Evolutionary conservation across 805 yeast genomes (phyloP).

Genomic region (Nakazawaea peltata): DNA sequence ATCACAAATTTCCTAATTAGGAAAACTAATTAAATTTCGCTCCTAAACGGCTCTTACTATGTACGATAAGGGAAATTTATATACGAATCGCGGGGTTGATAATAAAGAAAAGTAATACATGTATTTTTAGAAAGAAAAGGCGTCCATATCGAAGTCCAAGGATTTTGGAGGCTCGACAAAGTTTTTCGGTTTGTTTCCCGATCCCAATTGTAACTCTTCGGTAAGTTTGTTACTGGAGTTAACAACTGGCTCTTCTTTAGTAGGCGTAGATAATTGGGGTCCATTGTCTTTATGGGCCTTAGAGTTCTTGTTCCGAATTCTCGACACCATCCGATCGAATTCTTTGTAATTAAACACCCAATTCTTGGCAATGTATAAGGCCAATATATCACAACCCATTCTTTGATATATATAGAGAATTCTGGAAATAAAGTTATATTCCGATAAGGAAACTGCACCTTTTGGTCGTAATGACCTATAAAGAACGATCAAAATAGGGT

Average conservation of each 20-base stretch:
- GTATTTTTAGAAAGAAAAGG: slow-evolving; percentile 59
- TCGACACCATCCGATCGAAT: too few relatives aligned
- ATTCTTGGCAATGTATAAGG: slow-evolving; percentile 49
- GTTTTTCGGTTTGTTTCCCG: background rate
- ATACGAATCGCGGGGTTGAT: slow-evolving; percentile 1
- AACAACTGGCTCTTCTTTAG: background rate
- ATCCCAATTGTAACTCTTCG: slow-evolving; percentile 3
- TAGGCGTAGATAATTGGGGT: too few relatives aligned
- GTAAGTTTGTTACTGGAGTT: background rate
- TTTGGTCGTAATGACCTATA: slow-evolving; percentile 52
- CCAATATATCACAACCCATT: slow-evolving; percentile 88
- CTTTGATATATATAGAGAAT: slow-evolving; percentile 63
- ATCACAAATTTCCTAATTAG: slow-evolving; percentile 5
- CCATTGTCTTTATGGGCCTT: too few relatives aligned
- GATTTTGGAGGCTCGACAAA: slow-evolving; percentile 21
- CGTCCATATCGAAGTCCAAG: slow-evolving; percentile 72
- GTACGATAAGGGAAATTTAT: too few relatives aligned
- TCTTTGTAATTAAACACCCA: slow-evolving; percentile 49
- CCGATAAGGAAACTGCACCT: slow-evolving; percentile 35
- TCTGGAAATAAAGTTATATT: slow-evolving; percentile 53
- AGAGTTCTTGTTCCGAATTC: too few relatives aligned
- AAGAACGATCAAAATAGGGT: slow-evolving; percentile 69
- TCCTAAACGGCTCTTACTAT: too few relatives aligned
- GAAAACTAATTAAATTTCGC: slow-evolving; percentile 5
- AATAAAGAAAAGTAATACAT: too few relatives aligned